A percentile compares a stretch with the other conserved stretches of the same genome.
These are phyloP conservation scores for Populus tomentosa DNA, from an alignment of 441 rosid genomes.

Conservation along the genomic window DNA sequence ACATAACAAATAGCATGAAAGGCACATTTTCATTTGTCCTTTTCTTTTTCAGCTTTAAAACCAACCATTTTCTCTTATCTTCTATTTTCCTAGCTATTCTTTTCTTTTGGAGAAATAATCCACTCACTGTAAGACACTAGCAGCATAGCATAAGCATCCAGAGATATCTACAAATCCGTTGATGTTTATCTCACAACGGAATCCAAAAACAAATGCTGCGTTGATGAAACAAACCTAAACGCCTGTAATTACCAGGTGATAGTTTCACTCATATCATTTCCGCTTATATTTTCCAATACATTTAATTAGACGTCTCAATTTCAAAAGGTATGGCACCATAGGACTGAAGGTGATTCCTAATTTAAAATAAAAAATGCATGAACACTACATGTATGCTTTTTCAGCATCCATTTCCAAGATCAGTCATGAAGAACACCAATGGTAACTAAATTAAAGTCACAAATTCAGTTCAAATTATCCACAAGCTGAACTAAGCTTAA, in stretches of 20 bases:
- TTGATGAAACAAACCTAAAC: not conserved
- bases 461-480: not conserved
- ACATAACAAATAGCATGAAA: not conserved
- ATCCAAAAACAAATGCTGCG: not conserved
- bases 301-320: not conserved
- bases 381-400: not conserved
- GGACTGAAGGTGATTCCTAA: not conserved
- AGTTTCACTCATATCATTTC: not conserved
- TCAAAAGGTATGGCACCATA: not conserved
- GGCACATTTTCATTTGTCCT: not conserved
- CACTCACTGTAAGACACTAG: not conserved
- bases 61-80: not conserved
- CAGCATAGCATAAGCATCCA: not conserved
- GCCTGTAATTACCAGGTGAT: not conserved
- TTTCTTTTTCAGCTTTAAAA: not conserved
- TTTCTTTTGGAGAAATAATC: not conserved
- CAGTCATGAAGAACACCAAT: not conserved
- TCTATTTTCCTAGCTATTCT: not conserved
- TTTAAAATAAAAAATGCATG: not conserved
- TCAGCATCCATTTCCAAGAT: not conserved
- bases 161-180: not conserved
- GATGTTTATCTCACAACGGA: not conserved
- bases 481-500: not conserved
- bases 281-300: not conserved
- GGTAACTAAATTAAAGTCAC: not conserved